These are phyloP conservation scores for Kuraishia borneana DNA, from an alignment of 805 yeast genomes.

Conservation along the genomic window DNA sequence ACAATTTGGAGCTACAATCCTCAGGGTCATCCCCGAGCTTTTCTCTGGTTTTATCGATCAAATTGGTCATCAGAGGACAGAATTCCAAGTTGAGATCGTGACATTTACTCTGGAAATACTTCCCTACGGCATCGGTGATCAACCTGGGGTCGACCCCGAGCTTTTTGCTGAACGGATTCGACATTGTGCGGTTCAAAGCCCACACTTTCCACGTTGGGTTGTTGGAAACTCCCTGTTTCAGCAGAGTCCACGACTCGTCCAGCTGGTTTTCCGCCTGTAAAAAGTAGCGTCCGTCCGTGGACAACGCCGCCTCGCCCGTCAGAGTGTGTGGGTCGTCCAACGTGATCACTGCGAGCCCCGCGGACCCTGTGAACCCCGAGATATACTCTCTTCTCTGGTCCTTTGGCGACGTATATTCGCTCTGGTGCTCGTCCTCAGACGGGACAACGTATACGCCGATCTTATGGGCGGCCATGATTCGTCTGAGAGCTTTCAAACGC, in stretches of 20 bases:
- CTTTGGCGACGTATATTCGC: slow-evolving; percentile 42
- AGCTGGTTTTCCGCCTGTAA: slow-evolving; percentile 81
- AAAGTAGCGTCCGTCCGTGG: slow-evolving; percentile 94
- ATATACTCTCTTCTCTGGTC: slow-evolving; percentile 49
- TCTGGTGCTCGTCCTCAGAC: slow-evolving; percentile 54
- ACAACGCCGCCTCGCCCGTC: slow-evolving; percentile 61
- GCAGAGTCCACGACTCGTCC: slow-evolving; percentile 65
- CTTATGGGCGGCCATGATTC: slow-evolving; percentile 30
- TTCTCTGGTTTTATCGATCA: slow-evolving; percentile 70
- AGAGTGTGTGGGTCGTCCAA: slow-evolving; percentile 21
- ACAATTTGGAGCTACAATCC: slow-evolving; percentile 16
- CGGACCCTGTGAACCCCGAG: slow-evolving; percentile 50
- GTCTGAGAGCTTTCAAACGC: slow-evolving; percentile 27
- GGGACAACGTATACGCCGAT: slow-evolving; percentile 52
- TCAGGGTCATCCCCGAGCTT: slow-evolving; percentile 21
- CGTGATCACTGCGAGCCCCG: slow-evolving; percentile 46
- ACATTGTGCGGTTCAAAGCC: slow-evolving; percentile 45
- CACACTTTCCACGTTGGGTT: slow-evolving; percentile 74
- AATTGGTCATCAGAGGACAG: slow-evolving; percentile 45
- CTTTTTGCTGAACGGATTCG: slow-evolving; percentile 30
- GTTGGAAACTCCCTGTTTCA: slow-evolving; percentile 71
- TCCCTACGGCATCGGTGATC: slow-evolving; percentile 39
- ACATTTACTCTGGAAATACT: slow-evolving; percentile 22
- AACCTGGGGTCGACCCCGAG: slow-evolving; percentile 82
- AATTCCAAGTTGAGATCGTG: slow-evolving; percentile 29